phyloP scores from a whole-genome alignment of 768 basidiomycete genomes.

The Lentinula raphanica region DNA sequence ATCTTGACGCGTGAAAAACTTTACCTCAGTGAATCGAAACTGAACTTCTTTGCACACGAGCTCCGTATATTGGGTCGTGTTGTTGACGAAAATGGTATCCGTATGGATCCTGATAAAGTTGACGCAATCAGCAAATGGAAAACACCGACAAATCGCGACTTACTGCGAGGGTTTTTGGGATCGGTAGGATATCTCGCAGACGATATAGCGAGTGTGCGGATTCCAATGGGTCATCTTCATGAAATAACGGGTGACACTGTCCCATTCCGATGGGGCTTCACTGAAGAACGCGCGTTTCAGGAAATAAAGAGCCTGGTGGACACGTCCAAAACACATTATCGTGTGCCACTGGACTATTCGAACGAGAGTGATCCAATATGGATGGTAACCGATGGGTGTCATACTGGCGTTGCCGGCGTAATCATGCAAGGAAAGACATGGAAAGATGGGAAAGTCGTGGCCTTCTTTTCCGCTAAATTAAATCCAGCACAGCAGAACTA shows the following conservation, averaged over 20 bases:
- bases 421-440: slow-evolving; percentile 20
- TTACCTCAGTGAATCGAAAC: slow-evolving; percentile 26
- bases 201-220: slow-evolving; percentile 15
- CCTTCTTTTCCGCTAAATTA: slow-evolving; percentile 32
- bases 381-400: slow-evolving; percentile 27
- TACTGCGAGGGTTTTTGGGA: slow-evolving; percentile 26
- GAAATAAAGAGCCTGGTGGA: not conserved
- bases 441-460: slow-evolving; percentile 18
- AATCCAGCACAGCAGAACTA: slow-evolving; percentile 36
- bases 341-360: slow-evolving; percentile 16
- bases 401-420: slow-evolving; percentile 23
- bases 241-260: slow-evolving; percentile 3
- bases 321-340: slow-evolving; percentile 13
- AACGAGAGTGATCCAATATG: slow-evolving; percentile 15
- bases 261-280: not conserved
- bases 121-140: slow-evolving; percentile 23
- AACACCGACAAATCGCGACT: slow-evolving; percentile 18
- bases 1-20: slow-evolving; percentile 23
- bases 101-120: slow-evolving; percentile 31
- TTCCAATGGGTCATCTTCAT: slow-evolving; percentile 22
- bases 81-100: slow-evolving; percentile 16
- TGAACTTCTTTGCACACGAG: slow-evolving; percentile 19
- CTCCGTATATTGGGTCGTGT: slow-evolving; percentile 24
- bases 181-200: slow-evolving; percentile 25
- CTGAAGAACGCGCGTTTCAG: not conserved